Conservation (phyloP, 139 green algal species). For the Ettlia oleoabundans region DNA sequence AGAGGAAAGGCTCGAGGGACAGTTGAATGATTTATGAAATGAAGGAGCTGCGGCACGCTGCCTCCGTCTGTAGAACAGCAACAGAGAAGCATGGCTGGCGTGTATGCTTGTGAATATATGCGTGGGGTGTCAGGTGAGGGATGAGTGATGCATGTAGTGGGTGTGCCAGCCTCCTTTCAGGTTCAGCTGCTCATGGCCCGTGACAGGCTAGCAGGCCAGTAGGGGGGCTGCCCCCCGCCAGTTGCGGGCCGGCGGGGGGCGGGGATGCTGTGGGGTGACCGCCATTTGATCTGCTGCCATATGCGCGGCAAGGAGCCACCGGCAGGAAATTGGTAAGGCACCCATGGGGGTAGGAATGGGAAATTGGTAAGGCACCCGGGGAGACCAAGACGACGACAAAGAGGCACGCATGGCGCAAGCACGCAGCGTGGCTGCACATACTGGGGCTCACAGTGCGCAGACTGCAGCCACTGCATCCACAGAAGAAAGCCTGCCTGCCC, state of each 20-base stretch:
- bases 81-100: not conserved
- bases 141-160: not conserved
- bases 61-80: not conserved
- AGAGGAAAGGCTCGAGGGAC: too few species aligned
- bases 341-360: constrained; percentile 5
- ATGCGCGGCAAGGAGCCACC: constrained; percentile 20
- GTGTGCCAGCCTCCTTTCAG: constrained; percentile 20
- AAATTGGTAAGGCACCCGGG: not conserved
- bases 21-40: too few species aligned
- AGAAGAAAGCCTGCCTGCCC: too few species aligned
- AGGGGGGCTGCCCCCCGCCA: not conserved
- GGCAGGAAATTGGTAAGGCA: constrained; percentile 81
- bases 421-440: too few species aligned
- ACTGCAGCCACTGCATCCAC: too few species aligned
- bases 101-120: too few species aligned
- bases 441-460: too few species aligned
- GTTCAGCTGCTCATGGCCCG: constrained; percentile 10
- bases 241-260: constrained; percentile 34
- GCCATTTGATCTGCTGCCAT: constrained; percentile 79
- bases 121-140: too few species aligned
- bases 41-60: too few species aligned
- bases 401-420: too few species aligned
- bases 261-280: constrained; percentile 60
- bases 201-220: not conserved
- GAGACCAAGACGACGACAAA: too few species aligned